Conservation (phyloP, 495 filamentous ascomycete species). For the Neurospora tetrasperma region DNA sequence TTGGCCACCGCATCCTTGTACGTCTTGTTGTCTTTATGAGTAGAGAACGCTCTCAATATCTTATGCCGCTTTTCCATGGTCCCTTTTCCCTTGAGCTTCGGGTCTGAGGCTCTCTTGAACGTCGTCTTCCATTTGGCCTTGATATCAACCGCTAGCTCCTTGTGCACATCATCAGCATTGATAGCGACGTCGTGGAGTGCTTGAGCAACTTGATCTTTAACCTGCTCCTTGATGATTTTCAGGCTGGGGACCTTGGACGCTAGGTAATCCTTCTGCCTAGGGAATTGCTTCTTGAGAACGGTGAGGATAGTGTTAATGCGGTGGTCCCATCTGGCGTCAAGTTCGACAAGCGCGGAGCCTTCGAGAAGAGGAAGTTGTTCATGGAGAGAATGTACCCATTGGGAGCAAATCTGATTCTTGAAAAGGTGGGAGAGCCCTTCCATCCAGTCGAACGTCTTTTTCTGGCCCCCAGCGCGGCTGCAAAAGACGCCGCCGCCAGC, state of each 20-base stretch:
- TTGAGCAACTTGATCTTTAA: neutral
- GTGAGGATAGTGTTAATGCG: neutral
- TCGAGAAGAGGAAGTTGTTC: neutral
- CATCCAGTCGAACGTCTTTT: conserved; percentile 14
- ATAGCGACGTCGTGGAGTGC: neutral
- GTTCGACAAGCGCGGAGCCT: neutral
- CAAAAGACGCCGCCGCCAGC: conserved; percentile 8
- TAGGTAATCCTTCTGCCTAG: neutral
- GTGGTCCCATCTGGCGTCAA: conserved; percentile 2
- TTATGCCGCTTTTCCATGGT: neutral
- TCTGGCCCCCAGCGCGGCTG: neutral
- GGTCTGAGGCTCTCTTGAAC: neutral
- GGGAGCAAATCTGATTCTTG: conserved; percentile 2
- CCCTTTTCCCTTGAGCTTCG: neutral
- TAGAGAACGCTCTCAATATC: neutral
- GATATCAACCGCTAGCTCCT: neutral
- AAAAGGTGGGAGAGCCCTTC: conserved; percentile 1
- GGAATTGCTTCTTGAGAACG: neutral
- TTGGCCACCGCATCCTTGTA: neutral
- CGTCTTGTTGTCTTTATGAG: neutral
- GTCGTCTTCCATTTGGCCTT: neutral
- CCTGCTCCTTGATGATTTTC: neutral
- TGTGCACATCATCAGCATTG: neutral
- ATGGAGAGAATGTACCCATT: neutral
- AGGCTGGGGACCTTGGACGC: neutral